phyloP scores from a whole-genome alignment of 2,329 filamentous ascomycete species.

The Furcasterigmium furcatum region DNA sequence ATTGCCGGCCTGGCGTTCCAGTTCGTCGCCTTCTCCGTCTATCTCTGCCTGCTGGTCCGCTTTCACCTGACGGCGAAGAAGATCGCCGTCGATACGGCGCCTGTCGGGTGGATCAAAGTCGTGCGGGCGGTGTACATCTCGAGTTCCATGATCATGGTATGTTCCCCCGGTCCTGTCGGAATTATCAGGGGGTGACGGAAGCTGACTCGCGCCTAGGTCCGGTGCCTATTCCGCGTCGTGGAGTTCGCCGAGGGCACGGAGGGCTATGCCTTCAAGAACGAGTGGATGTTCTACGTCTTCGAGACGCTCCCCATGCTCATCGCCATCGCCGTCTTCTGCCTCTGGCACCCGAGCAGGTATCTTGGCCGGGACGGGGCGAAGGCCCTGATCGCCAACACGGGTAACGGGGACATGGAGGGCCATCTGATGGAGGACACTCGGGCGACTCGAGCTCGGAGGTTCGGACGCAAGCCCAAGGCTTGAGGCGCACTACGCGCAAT shows the following conservation, averaged over 20 bases:
- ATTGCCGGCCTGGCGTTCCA: slow-evolving; percentile 39
- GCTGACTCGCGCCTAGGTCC: no score
- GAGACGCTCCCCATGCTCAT: slow-evolving; percentile 45
- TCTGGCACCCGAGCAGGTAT: slow-evolving; percentile 43
- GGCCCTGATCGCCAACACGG: not conserved
- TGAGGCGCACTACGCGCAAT: no score
- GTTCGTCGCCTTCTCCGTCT: slow-evolving; percentile 33
- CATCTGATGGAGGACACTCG: no score
- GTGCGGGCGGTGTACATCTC: slow-evolving; percentile 39
- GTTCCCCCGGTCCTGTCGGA: slow-evolving; percentile 11
- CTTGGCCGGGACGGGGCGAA: slow-evolving; percentile 18
- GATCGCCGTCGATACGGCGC: slow-evolving; percentile 18
- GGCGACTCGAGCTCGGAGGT: no score
- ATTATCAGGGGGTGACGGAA: not conserved
- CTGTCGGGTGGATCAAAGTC: slow-evolving; percentile 31
- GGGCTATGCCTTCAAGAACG: slow-evolving; percentile 44
- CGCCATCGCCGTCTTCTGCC: slow-evolving; percentile 43
- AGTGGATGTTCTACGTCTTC: slow-evolving; percentile 51
- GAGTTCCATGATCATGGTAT: slow-evolving; percentile 40
- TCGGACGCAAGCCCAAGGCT: no score
- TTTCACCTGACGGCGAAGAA: slow-evolving; percentile 29
- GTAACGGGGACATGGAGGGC: no score
- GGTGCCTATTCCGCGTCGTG: slow-evolving; percentile 49
- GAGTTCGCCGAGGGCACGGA: slow-evolving; percentile 50
- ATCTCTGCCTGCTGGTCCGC: slow-evolving; percentile 32